Conservation (phyloP, 2,329 filamentous ascomycete genomes). For the Epichloe gansuensis region DNA sequence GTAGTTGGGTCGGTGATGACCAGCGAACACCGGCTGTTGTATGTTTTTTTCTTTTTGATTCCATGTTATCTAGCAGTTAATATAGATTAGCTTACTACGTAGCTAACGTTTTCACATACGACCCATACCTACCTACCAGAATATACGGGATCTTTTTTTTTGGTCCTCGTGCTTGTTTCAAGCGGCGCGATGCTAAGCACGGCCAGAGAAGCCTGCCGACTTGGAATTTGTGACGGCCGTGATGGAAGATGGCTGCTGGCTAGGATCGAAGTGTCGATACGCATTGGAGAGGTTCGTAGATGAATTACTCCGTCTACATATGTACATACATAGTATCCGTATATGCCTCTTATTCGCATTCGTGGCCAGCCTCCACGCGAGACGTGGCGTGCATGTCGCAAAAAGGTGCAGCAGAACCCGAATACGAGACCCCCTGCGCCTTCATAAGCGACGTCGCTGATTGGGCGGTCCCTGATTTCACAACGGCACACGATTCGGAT, state of each 20-base stretch:
- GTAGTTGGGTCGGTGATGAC: no score
- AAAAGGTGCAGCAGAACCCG: neutral
- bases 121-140: no score
- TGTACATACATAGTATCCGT: neutral
- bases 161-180: neutral
- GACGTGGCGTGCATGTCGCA: no score
- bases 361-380: neutral
- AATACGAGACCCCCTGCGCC: slow-evolving; percentile 4
- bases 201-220: slow-evolving; percentile 8
- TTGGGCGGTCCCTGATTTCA: slow-evolving; percentile 3
- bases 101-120: no score
- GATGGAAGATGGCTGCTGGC: neutral
- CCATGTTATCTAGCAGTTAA: no score
- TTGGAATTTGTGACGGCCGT: slow-evolving; percentile 8
- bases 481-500: neutral
- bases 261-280: no score
- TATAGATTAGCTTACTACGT: no score
- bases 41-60: no score
- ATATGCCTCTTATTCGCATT: neutral
- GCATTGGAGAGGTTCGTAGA: no score
- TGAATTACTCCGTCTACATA: no score
- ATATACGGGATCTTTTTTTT: no score
- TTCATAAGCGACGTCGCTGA: neutral
- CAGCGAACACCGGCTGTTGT: no score
- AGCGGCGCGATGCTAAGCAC: slow-evolving; percentile 9